Base-by-base conservation (phyloP, 2,329 filamentous ascomycete species). In the Cladobotryum mycophilum region DNA sequence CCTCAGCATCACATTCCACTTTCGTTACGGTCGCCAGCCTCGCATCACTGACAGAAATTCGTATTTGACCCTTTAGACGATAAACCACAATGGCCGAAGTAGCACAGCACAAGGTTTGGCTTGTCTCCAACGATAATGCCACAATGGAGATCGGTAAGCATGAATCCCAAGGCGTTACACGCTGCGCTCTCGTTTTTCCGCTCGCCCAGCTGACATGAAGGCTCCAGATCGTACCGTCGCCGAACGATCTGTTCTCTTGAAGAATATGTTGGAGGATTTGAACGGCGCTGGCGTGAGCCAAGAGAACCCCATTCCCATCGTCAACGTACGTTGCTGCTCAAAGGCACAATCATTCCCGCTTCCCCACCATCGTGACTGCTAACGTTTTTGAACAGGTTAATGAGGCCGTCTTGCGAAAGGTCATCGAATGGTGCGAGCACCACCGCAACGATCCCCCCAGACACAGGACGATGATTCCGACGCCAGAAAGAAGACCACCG, bases 391-490 rank as follows among this genome's bases (percentile, higher is more conserved):
- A 36, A 7, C 55, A 88, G 84, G 89, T 97, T 60, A 96, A 95
- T 68, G 91, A 96, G 67, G 81, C 89, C 2, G 93, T 99, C 37
- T 80, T 99, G 36, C 85, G 86, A 69, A 99, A 99, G 75, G 93
- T 99, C 33, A 85, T 99, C 62, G 93, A 97, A 71, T 99, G 93
- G 93, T 97, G 93, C 76, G 83, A 88, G 58, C 89, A 96, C 68
- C 93, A 99, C 80, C 88, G 88, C 70, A 83, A 84, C 68, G 93
- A 99, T 65, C 89, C 93, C 37, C 84, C n/a, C 80, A 84, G 56
- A 78, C 85, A 48, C 82, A 84, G 62, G 92, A 97, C 56, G 93
- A 96, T 54, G 90, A 99, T 62, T 86, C 87, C 55, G 92, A 97
- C 63, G 90, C 85, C 46, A 89, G 93, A 61, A 96, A 96, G 80